phyloP scores from a whole-genome alignment of 2,329 filamentous ascomycete genomes.

The Cyanodermella asteris region DNA sequence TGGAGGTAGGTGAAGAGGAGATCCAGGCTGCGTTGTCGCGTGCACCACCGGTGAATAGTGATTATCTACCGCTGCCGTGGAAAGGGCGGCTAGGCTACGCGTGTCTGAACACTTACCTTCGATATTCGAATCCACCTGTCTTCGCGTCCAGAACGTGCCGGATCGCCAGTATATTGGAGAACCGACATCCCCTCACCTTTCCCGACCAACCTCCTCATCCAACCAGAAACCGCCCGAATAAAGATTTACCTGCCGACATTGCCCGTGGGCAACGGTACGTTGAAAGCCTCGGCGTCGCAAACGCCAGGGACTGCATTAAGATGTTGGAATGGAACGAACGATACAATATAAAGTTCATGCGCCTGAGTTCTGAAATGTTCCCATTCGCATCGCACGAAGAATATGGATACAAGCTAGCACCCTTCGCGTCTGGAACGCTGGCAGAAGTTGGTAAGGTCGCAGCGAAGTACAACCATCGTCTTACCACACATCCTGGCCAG shows the following conservation, averaged over 20 bases:
- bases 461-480: conserved; percentile 55
- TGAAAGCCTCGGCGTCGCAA: conserved; percentile 55
- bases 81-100: conserved; percentile 78
- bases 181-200: conserved; percentile 60
- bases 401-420: conserved; percentile 65
- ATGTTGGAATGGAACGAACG: conserved; percentile 83
- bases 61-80: conserved; percentile 71
- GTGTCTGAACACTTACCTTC: conserved; percentile 80
- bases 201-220: conserved; percentile 56
- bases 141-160: conserved; percentile 84
- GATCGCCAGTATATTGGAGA: conserved; percentile 73
- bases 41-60: conserved; percentile 61
- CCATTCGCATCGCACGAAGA: conserved; percentile 79
- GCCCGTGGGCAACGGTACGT: conserved; percentile 51
- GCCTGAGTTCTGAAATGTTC: conserved; percentile 89
- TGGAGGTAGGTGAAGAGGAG: conserved; percentile 33
- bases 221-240: conserved; percentile 72
- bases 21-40: conserved; percentile 36
- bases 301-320: conserved; percentile 62
- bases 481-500: conserved; percentile 80
- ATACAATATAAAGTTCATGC: conserved; percentile 80
- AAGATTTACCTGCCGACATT: conserved; percentile 41
- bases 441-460: conserved; percentile 57
- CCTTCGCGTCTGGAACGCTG: conserved; percentile 60
- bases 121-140: conserved; percentile 57